Percentiles rank a stretch among this genome's conserved stretches.
Conservation (phyloP, 148 eudicot genomes). For the Rhododendron simsii region DNA sequence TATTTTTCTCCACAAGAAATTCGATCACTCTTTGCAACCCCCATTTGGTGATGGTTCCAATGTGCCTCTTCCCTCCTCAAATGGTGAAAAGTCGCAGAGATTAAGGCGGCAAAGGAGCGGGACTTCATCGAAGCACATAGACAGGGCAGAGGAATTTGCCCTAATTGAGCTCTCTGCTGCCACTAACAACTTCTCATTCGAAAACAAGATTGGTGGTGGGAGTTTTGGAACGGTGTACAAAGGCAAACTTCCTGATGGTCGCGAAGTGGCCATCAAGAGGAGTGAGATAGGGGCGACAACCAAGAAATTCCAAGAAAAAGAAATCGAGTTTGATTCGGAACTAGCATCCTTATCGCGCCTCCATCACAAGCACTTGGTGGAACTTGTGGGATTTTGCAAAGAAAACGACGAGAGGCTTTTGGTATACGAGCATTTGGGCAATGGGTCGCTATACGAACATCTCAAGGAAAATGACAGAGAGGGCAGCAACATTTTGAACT, state of each 20-base stretch:
- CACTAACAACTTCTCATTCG: conserved; percentile 40
- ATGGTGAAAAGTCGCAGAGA: conserved; percentile 23
- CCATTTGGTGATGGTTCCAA: conserved; percentile 24
- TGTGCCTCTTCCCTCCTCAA: conserved; percentile 38
- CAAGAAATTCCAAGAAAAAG: conserved; percentile 29
- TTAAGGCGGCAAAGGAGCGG: conserved; percentile 39
- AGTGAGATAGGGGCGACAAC: conserved; percentile 28
- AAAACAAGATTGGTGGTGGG: conserved; percentile 52
- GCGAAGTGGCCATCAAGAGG: conserved; percentile 57
- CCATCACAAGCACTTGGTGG: conserved; percentile 63
- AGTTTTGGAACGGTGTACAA: conserved; percentile 52
- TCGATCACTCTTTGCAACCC: conserved; percentile 16
- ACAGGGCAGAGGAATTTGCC: conserved; percentile 39
- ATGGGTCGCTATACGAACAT: conserved; percentile 50
- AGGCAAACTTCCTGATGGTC: conserved; percentile 43
- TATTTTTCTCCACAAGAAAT: conserved; percentile 1
- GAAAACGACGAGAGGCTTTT: conserved; percentile 48
- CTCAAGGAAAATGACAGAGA: conserved; percentile 3
- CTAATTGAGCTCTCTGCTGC: conserved; percentile 40
- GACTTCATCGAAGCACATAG: conserved; percentile 39
- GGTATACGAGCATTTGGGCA: conserved; percentile 53
- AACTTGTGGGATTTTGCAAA: conserved; percentile 52
- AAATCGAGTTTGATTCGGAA: conserved; percentile 30
- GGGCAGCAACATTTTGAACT: conserved; percentile 28
- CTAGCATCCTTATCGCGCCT: conserved; percentile 38